A percentile compares a stretch with the other conserved stretches of the same genome.
Conservation (phyloP, 208 protist species). For the Leptomonas pyrrhocoris region DNA sequence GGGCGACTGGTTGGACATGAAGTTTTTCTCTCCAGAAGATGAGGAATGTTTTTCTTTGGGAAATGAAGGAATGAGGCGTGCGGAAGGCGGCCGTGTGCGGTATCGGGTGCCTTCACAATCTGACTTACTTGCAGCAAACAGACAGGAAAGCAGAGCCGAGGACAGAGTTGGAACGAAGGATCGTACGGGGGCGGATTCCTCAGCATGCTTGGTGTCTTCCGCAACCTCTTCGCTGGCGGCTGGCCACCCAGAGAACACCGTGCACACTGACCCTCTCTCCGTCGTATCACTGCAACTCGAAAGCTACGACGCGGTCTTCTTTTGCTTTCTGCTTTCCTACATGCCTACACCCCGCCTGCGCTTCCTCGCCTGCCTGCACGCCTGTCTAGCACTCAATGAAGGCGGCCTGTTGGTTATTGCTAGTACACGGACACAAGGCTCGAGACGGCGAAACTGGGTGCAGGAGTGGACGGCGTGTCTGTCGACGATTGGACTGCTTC, state of each 20-base stretch:
- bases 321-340: slow-evolving; percentile 88
- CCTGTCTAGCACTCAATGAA: slow-evolving; percentile 70
- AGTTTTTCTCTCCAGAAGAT: slow-evolving; percentile 39
- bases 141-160: too few species aligned
- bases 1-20: slow-evolving; percentile 71
- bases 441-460: slow-evolving; percentile 59
- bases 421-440: slow-evolving; percentile 84
- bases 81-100: slow-evolving; percentile 3
- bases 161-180: background rate
- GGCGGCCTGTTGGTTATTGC: slow-evolving; percentile 81
- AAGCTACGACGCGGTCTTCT: slow-evolving; percentile 75
- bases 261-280: background rate
- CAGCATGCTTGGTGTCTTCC: background rate
- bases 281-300: slow-evolving; percentile 29
- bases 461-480: slow-evolving; percentile 70
- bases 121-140: too few species aligned
- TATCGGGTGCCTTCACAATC: background rate
- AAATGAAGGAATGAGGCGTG: background rate
- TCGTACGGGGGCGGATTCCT: too few species aligned
- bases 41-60: too few species aligned
- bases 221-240: too few species aligned
- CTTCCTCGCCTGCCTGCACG: slow-evolving; percentile 77
- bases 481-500: slow-evolving; percentile 64
- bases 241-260: too few species aligned
- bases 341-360: slow-evolving; percentile 77